A percentile compares a stretch with the other conserved stretches of the same genome.
Conservation (phyloP, 2,329 filamentous ascomycete genomes). For the Claviceps cyperi region DNA sequence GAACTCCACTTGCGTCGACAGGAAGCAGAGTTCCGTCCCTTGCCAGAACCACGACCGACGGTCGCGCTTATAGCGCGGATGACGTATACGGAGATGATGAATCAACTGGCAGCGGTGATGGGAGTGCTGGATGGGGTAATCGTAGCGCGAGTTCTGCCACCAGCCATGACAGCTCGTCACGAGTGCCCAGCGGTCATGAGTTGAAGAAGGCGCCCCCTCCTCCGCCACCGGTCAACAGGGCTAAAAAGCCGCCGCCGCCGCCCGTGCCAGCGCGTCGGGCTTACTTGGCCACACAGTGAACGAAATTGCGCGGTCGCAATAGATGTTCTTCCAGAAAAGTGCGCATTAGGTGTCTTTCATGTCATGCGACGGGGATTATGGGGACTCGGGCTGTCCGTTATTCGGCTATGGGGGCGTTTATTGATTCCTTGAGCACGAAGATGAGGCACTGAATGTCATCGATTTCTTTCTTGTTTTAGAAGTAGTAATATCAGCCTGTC, state of each 20-base stretch:
- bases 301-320: background rate
- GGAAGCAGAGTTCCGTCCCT: conserved; percentile 25
- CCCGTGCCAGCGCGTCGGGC: conserved; percentile 19
- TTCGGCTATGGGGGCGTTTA: no score
- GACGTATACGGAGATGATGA: conserved; percentile 37
- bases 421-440: no score
- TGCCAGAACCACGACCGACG: conserved; percentile 26
- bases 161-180: conserved; percentile 35
- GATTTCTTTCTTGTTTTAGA: background rate
- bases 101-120: conserved; percentile 34
- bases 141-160: conserved; percentile 41
- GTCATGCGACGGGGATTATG: background rate
- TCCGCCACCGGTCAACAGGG: conserved; percentile 34
- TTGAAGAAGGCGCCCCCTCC: conserved; percentile 42
- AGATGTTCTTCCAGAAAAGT: background rate
- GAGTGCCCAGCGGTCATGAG: conserved; percentile 9
- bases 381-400: no score
- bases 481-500: no score
- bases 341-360: background rate
- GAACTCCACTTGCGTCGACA: conserved; percentile 7
- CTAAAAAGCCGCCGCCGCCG: conserved; percentile 23
- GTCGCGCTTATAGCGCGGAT: conserved; percentile 16
- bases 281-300: conserved; percentile 10
- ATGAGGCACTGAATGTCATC: no score
- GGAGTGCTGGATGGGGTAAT: conserved; percentile 35